phyloP scores from a whole-genome alignment of 2,329 filamentous ascomycete genomes.

The Gaeumannomyces tritici region DNA sequence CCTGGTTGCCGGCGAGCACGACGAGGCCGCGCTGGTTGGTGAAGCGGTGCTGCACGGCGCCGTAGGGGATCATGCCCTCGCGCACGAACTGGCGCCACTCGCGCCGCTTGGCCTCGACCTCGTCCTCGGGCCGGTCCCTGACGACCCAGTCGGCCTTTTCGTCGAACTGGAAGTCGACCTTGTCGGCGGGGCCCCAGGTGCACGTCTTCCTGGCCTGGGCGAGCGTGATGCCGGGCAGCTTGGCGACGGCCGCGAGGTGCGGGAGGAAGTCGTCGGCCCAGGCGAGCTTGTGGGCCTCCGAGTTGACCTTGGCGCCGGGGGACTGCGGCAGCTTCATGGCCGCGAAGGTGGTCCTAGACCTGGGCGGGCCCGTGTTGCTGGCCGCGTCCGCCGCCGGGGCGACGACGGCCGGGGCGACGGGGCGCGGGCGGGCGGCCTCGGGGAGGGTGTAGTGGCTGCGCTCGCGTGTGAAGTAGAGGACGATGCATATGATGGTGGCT shows the following conservation, averaged over 20 bases:
- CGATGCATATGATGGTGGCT: neutral
- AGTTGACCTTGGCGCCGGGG: neutral
- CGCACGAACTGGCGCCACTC: constrained; percentile 4
- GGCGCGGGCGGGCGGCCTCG: neutral
- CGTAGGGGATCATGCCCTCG: constrained; percentile 7
- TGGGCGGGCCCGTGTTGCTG: neutral
- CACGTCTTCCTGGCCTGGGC: constrained; percentile 7
- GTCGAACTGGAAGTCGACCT: constrained; percentile 8
- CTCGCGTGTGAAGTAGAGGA: neutral
- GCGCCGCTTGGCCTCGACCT: constrained; percentile 5
- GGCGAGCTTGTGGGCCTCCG: constrained; percentile 5
- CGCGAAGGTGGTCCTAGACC: neutral
- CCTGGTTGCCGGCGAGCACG: constrained; percentile 17
- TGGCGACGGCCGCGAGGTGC: constrained; percentile 6
- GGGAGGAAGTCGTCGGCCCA: constrained; percentile 6
- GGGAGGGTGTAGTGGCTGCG: neutral
- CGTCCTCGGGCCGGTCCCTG: constrained; percentile 5
- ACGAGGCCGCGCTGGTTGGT: constrained; percentile 18
- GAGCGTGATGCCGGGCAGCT: constrained; percentile 2
- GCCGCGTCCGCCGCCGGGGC: too few relatives aligned
- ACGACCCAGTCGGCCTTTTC: constrained; percentile 4
- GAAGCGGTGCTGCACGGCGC: constrained; percentile 9
- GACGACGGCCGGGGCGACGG: too few relatives aligned
- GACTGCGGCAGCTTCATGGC: neutral
- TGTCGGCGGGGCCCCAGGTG: constrained; percentile 4